These are phyloP conservation scores for Aaosphaeria arxii DNA, from an alignment of 2,329 filamentous ascomycete genomes.

Conservation along the genomic window DNA sequence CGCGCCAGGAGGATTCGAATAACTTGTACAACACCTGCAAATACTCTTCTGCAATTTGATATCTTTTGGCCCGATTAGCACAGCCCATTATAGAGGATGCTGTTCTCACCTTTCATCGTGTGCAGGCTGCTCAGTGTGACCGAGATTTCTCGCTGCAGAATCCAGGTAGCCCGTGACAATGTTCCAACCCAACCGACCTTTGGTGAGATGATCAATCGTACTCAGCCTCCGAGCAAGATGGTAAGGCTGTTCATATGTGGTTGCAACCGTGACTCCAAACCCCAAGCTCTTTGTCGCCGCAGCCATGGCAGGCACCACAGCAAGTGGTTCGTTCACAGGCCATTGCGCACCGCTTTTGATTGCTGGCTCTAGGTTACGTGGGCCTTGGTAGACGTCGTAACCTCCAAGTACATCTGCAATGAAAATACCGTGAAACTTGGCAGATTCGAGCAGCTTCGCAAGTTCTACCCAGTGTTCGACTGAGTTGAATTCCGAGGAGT, in stretches of 20 bases:
- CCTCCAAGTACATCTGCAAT: constrained; percentile 54
- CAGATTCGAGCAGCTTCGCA: constrained; percentile 29
- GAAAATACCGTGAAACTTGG: constrained; percentile 38
- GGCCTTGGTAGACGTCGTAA: constrained; percentile 67
- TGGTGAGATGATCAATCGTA: constrained; percentile 64
- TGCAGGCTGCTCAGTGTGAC: constrained; percentile 52
- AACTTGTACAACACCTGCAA: constrained; percentile 67
- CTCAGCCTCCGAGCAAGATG: constrained; percentile 60
- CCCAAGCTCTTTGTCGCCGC: constrained; percentile 60
- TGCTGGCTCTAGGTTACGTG: constrained; percentile 53
- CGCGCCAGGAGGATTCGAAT: constrained; percentile 63
- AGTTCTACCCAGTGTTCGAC: constrained; percentile 26
- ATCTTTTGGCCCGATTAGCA: constrained; percentile 48
- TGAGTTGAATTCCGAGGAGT: constrained; percentile 53
- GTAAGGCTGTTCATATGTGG: constrained; percentile 67
- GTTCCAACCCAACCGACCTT: constrained; percentile 45
- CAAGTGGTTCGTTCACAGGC: constrained; percentile 65
- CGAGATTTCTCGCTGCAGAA: constrained; percentile 61
- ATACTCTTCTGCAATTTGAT: constrained; percentile 67
- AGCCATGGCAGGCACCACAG: constrained; percentile 63
- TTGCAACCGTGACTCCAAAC: constrained; percentile 64
- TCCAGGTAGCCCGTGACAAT: constrained; percentile 67
- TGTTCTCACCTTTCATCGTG: constrained; percentile 64
- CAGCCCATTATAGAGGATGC: constrained; percentile 60
- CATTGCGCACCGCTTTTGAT: constrained; percentile 63